A percentile compares a stretch with the other conserved stretches of the same genome.
Conservation (phyloP, 164 flowering plant species). For the Cinnamomum chago region DNA sequence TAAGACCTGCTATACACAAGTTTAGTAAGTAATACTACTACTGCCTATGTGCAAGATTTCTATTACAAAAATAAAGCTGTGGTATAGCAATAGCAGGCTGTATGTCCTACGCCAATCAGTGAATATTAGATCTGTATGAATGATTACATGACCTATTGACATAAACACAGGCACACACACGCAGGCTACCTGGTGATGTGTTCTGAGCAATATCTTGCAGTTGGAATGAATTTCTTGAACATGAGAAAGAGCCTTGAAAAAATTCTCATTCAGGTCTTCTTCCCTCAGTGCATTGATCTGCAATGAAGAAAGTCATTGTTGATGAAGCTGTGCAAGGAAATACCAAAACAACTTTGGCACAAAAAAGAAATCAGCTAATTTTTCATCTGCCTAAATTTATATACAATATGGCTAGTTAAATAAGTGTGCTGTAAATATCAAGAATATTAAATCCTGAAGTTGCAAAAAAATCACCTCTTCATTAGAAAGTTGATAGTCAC, state of each 20-base stretch:
- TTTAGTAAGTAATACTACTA: too few relatives aligned
- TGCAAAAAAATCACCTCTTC: conserved; percentile 63
- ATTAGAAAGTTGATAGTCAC: conserved; percentile 89
- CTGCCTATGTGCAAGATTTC: too few relatives aligned
- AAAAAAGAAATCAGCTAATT: not conserved
- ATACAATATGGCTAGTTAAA: not conserved
- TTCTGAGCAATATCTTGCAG: conserved; percentile 86
- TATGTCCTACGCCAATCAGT: too few relatives aligned
- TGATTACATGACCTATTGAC: not conserved
- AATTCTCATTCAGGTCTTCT: conserved; percentile 76
- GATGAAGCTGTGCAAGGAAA: not conserved
- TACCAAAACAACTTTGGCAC: not conserved
- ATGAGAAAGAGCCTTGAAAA: conserved; percentile 93
- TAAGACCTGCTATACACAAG: not conserved
- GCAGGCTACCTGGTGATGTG: conserved; percentile 85
- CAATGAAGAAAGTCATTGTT: conserved; percentile 2
- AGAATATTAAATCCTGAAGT: not conserved
- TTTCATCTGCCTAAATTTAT: not conserved
- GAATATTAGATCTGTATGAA: too few relatives aligned
- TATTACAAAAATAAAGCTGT: too few relatives aligned
- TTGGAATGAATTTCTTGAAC: conserved; percentile 97
- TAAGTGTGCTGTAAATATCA: not conserved
- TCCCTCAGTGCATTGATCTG: conserved; percentile 86
- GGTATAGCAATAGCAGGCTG: too few relatives aligned
- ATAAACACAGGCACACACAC: not conserved